Conservation (phyloP, 192 early-diverging fungal genomes). For the Cetraspora pellucida region DNA sequence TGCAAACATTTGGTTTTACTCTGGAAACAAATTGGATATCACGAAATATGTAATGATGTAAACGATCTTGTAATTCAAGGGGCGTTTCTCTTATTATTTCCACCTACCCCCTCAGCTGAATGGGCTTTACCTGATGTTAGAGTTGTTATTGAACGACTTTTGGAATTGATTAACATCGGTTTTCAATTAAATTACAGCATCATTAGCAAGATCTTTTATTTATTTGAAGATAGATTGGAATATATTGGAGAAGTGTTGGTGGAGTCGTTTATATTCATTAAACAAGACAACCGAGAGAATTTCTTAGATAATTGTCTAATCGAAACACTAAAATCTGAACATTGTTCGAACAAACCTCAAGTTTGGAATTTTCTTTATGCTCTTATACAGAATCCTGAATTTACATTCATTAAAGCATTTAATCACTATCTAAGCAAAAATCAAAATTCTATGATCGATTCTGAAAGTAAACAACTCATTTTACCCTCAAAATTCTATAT, state of each 20-base stretch:
- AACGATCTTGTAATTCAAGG: conserved; percentile 27
- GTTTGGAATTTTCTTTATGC: no score
- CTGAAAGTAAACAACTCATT: no score
- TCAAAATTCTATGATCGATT: no score
- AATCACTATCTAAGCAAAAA: no score
- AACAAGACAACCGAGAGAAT: no score
- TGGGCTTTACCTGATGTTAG: not conserved
- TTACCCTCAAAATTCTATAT: no score
- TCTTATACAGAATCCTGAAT: no score
- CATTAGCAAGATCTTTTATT: not conserved
- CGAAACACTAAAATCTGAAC: no score
- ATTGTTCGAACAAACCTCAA: no score
- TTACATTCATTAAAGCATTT: no score
- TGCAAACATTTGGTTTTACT: not conserved
- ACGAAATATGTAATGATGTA: conserved; percentile 21
- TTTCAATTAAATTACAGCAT: conserved; percentile 10
- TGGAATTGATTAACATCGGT: not conserved
- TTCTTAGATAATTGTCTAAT: no score
- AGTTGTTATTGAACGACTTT: not conserved
- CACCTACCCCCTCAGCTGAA: not conserved
- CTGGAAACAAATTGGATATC: conserved; percentile 11
- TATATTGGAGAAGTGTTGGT: not conserved
- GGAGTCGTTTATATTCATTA: not conserved
- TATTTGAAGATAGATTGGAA: conserved; percentile 15
- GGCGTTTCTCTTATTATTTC: not conserved